Percentiles rank a stretch among this genome's conserved stretches.
Conservation (phyloP, 208 protist species). For the Herpetomonas tarakana region DNA sequence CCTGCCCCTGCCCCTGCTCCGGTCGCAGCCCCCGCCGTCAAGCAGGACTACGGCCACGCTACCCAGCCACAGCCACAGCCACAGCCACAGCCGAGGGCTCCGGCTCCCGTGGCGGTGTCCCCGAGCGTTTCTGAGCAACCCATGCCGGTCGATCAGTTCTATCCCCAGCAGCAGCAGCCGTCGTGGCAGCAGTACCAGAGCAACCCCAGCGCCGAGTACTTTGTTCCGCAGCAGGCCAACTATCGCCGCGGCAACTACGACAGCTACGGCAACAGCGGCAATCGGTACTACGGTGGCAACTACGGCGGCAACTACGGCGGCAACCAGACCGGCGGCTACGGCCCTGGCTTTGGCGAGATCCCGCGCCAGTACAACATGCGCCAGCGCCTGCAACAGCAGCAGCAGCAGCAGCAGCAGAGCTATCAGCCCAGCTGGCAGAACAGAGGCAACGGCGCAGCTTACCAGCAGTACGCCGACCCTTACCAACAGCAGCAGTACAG, state of each 20-base stretch:
- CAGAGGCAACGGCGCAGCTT: slow-evolving; percentile 11
- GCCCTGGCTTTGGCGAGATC: slow-evolving; percentile 8
- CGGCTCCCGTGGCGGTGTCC: slow-evolving; percentile 1
- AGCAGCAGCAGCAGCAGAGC: slow-evolving; percentile 14
- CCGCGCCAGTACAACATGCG: slow-evolving; percentile 11
- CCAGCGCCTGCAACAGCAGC: slow-evolving; percentile 9
- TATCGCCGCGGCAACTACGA: slow-evolving; percentile 2
- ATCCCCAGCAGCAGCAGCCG: slow-evolving; percentile 16
- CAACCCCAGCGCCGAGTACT: slow-evolving; percentile 16
- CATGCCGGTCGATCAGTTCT: slow-evolving; percentile 18
- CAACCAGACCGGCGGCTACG: background rate
- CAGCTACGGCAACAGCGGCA: background rate
- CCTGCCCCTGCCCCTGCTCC: slow-evolving; percentile 13
- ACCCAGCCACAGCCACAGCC: slow-evolving; percentile 3
- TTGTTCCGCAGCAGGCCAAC: slow-evolving; percentile 13
- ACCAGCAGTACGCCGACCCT: slow-evolving; percentile 6
- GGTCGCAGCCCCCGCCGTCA: background rate
- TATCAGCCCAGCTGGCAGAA: background rate
- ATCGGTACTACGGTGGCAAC: background rate
- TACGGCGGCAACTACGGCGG: background rate
- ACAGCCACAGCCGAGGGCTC: background rate
- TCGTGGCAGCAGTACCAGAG: slow-evolving; percentile 6
- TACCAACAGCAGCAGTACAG: slow-evolving; percentile 15
- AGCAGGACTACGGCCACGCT: background rate
- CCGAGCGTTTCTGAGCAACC: slow-evolving; percentile 10